phyloP scores from a whole-genome alignment of 2,329 filamentous ascomycete species.

The Fusarium sambucinum region DNA sequence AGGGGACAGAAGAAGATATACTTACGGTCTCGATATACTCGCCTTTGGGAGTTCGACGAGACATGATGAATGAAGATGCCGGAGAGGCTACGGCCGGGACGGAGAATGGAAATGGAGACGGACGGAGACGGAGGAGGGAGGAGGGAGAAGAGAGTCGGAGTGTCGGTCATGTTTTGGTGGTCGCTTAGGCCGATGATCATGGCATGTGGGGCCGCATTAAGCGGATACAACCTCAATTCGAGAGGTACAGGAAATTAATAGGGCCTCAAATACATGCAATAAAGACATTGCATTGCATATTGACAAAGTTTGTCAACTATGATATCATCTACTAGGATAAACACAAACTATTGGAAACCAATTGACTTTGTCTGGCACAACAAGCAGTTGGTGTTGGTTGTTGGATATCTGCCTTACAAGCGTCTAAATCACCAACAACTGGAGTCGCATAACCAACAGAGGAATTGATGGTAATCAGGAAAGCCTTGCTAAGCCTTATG shows the following conservation, averaged over 20 bases:
- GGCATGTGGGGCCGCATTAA: constrained; percentile 38
- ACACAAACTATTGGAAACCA: background rate
- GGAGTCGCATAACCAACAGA: background rate
- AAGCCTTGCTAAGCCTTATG: constrained; percentile 17
- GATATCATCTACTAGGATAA: background rate
- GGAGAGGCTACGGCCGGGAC: constrained; percentile 26
- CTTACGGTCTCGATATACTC: constrained; percentile 96
- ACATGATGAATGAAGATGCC: constrained; percentile 65
- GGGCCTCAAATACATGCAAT: constrained; percentile 18
- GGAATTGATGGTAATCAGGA: background rate
- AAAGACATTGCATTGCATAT: constrained; percentile 3
- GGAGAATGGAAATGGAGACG: constrained; percentile 13
- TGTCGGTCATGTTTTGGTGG: constrained; percentile 27
- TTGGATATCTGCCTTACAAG: background rate
- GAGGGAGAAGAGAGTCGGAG: constrained; percentile 31
- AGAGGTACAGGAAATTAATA: background rate
- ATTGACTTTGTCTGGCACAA: background rate
- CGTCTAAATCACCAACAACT: background rate
- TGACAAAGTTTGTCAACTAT: background rate
- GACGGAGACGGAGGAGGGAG: constrained; percentile 22
- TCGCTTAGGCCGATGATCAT: constrained; percentile 30
- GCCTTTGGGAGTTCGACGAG: constrained; percentile 81
- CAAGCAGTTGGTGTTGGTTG: background rate
- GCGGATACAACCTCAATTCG: background rate
- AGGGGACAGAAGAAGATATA: background rate